A percentile compares a stretch with the other conserved stretches of the same genome.
Conservation (phyloP, 495 filamentous ascomycete genomes). For the Xanthoparmelia taractica region DNA sequence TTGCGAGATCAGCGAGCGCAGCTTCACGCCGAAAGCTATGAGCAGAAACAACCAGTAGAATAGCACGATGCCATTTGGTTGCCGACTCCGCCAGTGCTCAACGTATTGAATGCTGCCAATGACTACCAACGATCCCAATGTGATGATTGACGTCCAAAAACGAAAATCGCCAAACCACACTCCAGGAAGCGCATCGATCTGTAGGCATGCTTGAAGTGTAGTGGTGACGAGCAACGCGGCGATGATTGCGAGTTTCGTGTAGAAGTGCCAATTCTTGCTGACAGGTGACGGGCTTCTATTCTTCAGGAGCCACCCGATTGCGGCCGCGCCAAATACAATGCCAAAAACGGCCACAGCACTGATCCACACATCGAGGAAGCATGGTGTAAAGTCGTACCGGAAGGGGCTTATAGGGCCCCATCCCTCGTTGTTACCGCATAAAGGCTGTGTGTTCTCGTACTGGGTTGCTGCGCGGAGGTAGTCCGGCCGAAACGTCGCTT, state of each 20-base stretch:
- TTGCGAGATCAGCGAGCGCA: conserved; percentile 78
- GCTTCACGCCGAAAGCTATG: conserved; percentile 72
- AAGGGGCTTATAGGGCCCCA: conserved; percentile 86
- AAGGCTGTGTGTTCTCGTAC: conserved; percentile 44
- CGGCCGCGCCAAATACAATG: conserved; percentile 63
- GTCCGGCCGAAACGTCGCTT: conserved; percentile 18
- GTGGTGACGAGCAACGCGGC: conserved; percentile 59
- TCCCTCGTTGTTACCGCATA: conserved; percentile 83
- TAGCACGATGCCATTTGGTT: conserved; percentile 86
- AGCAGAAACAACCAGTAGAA: conserved; percentile 95
- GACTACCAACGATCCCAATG: conserved; percentile 67
- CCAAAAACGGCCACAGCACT: conserved; percentile 68
- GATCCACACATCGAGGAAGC: conserved; percentile 85
- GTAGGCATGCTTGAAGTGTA: conserved; percentile 64
- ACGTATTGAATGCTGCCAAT: conserved; percentile 85
- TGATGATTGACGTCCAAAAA: conserved; percentile 79
- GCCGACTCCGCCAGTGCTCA: conserved; percentile 80
- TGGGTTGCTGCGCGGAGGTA: conserved; percentile 21
- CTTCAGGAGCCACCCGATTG: conserved; percentile 68
- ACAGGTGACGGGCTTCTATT: conserved; percentile 54
- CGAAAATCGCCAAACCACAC: conserved; percentile 77
- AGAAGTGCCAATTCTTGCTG: conserved; percentile 90
- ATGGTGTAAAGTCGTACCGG: conserved; percentile 90
- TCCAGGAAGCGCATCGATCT: conserved; percentile 61
- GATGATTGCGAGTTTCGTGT: conserved; percentile 79